Evolutionary conservation across 1,284 basidiomycete genomes (phyloP), one percentile per base, ranked within the genome.

Genomic region (Heterobasidion annosum): DNA sequence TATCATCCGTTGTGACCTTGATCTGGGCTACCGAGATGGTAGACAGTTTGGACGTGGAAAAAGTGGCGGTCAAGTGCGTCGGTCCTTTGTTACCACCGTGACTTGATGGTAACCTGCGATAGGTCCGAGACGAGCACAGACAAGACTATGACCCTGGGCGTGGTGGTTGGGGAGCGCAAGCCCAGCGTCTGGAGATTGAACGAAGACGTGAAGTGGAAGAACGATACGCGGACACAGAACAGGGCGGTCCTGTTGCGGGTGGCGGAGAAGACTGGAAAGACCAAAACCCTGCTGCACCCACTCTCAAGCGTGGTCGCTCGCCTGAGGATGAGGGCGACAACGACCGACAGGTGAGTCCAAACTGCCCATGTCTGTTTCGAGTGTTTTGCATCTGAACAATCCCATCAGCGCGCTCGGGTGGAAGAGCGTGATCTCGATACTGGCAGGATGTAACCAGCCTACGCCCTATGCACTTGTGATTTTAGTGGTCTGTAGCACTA

Each of bases 11-110:
- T 98, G 96, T 64, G 97, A 99, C 72, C 75, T 99, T 60, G 97
- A 99, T 72, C 80, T 95, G n/a, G 97, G 97, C 1, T 99, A 98
- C 72, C 86, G 86, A 63, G 97, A 99, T 66, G 97, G 97, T 7
- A 76, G 97, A 53, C 97, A 99, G 71, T 99, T 98, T 64, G 97
- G 97, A 18, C 78, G 97, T 59, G 97, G 97, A 19, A 93, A 93
- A 69, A 95, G 92, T 60, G 97, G 97, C 45, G 97, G 97, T 0
- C 97, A 99, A 74, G 88, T 91, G 61, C 33, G 18, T 16, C 34
- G 34, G 32, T 25, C 32, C 47, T 18, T 15, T 16, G 4, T 43
- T 16, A 25, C 25, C 25, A 25, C 25, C 5, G 25, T 25, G 25
- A 25, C 4, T 25, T 3, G 5, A 25, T 25, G 25, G 25, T 15